Evolutionary conservation across 1,139 yeast genomes (phyloP), one percentile per base, ranked within the genome.

Genomic region (Protomyces lactucae-debilis): DNA sequence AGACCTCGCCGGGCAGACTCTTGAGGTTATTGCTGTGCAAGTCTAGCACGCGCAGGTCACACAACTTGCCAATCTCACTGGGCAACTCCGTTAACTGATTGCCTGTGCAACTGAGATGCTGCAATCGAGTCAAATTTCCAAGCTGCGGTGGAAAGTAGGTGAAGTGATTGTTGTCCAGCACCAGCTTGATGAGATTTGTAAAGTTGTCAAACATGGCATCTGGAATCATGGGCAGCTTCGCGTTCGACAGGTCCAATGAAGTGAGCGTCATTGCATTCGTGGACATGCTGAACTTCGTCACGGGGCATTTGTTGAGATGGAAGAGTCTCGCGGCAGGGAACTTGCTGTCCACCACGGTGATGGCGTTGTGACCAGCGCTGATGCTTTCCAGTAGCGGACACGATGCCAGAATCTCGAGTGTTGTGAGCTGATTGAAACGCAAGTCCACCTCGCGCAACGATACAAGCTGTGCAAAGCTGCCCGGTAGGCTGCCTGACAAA

Each of bases 1-100:
- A 89, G 56, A 89, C 81, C 35, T 83, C 85, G 46, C 81, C 82
- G 0, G 95, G 92, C 45, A 95, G 76, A 3, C 78, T 72, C 70
- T 88, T 87, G 69, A 95, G 79, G 72, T 91, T 92, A 75, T 95
- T 95, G 59, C 89, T 83, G 74, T 93, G 98, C 59, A 91, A 76
- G 74, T 95, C 98, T 68, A 95, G 78, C 65, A 82, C 80, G 70
- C 83, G 86, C 68, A 93, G 79, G 39, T 83, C 81, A 2, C 78
- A 76, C 65, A 93, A 79, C 16, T 80, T 73, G 1, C 90, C 86
- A 52, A 93, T 82, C 18, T 84, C 82, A 2, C 79, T 73, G 0
- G 99, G 97, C n/a, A 95, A 73, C 0, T 80, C 75, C 67, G 87
- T 87, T 65, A 93, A 76, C 70, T 88, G 88, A 72, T 95, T 95